Conservation (phyloP, 495 filamentous ascomycete species). For the Xylaria telfairii region DNA sequence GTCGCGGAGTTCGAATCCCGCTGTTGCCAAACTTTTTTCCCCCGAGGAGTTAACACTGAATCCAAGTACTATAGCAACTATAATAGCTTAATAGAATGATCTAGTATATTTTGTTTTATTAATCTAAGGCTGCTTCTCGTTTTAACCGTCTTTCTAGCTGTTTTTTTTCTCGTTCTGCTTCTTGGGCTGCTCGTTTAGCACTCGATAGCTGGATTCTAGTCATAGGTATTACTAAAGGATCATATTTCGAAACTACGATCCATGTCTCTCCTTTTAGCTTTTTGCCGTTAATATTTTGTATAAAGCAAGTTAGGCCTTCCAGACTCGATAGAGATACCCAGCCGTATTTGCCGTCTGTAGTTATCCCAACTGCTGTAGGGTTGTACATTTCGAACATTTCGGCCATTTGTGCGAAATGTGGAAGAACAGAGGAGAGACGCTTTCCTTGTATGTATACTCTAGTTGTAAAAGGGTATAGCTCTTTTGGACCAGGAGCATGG, state of each 20-base stretch:
- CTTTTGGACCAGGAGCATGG: neutral
- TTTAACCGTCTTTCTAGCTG: slow-evolving; percentile 13
- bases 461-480: neutral
- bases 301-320: neutral
- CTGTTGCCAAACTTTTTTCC: too few relatives aligned
- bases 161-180: slow-evolving; percentile 10
- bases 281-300: slow-evolving; percentile 3
- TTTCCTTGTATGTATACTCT: neutral
- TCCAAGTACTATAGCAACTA: too few relatives aligned
- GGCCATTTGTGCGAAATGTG: neutral
- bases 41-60: too few relatives aligned
- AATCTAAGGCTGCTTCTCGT: neutral
- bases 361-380: slow-evolving; percentile 11
- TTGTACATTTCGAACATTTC: neutral
- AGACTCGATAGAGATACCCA: slow-evolving; percentile 5
- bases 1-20: too few relatives aligned
- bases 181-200: neutral
- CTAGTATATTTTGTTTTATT: too few relatives aligned
- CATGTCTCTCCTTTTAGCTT: neutral
- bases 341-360: neutral
- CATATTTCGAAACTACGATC: slow-evolving; percentile 7
- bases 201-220: neutral
- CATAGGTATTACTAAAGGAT: slow-evolving; percentile 14
- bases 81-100: too few relatives aligned
- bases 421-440: neutral